phyloP scores from a whole-genome alignment of 2,329 filamentous ascomycete genomes.

The Hypoxylon sp. region DNA sequence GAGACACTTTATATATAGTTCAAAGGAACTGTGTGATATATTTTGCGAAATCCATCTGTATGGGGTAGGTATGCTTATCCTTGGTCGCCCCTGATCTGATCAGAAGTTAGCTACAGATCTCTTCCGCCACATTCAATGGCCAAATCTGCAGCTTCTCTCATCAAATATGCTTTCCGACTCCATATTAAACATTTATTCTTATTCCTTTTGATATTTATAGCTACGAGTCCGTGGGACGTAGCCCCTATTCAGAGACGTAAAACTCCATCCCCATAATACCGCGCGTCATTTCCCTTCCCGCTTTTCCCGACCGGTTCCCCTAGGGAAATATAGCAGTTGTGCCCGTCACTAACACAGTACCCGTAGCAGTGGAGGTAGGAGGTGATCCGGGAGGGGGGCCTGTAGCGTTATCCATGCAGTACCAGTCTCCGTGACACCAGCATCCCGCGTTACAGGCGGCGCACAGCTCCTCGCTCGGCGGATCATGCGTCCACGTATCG shows the following conservation, averaged over 20 bases:
- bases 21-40: too few relatives aligned
- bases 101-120: background rate
- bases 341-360: slow-evolving; percentile 4
- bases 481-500: slow-evolving; percentile 39
- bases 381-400: slow-evolving; percentile 23
- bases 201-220: background rate
- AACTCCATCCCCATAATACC: background rate
- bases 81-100: background rate
- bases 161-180: background rate
- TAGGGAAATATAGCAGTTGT: background rate
- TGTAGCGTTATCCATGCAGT: slow-evolving; percentile 30
- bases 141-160: background rate
- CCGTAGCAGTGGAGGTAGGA: slow-evolving; percentile 23
- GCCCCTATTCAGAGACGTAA: background rate
- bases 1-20: too few relatives aligned
- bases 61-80: too few relatives aligned
- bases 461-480: slow-evolving; percentile 38
- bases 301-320: background rate
- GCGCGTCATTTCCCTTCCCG: background rate
- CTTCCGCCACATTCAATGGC: background rate
- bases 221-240: background rate
- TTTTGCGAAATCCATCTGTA: too few relatives aligned
- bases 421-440: slow-evolving; percentile 44
- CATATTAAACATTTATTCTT: background rate
- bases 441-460: slow-evolving; percentile 40